These are phyloP conservation scores for Triadica sebifera DNA, from an alignment of 345 rosid genomes.

Conservation along the genomic window DNA sequence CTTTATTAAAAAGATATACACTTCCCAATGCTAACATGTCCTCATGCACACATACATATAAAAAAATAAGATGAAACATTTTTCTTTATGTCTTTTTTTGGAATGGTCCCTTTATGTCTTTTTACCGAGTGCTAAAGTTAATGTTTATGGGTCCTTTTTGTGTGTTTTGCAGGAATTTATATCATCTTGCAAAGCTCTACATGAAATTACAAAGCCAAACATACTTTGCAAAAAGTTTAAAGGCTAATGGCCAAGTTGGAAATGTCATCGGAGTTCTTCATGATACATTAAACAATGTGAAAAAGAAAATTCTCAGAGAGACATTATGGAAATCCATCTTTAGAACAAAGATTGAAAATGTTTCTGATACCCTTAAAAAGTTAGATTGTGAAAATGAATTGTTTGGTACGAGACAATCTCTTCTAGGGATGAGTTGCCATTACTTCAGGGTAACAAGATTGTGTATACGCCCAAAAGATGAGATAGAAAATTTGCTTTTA, in stretches of 20 bases:
- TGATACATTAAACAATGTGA: slow-evolving; percentile 38
- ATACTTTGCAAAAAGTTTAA: slow-evolving; percentile 49
- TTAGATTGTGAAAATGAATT: slow-evolving; percentile 56
- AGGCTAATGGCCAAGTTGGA: slow-evolving; percentile 40
- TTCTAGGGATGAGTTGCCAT: slow-evolving; percentile 43
- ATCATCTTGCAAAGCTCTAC: slow-evolving; percentile 50
- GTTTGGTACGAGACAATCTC: slow-evolving; percentile 57
- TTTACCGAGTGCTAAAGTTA: neutral
- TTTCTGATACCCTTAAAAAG: slow-evolving; percentile 40
- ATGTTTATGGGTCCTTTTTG: slow-evolving; percentile 4
- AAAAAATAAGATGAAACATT: neutral
- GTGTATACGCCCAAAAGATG: slow-evolving; percentile 52
- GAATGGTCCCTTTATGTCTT: neutral
- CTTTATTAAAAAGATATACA: too few species aligned
- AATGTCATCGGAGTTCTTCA: slow-evolving; percentile 56
- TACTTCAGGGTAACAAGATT: slow-evolving; percentile 57
- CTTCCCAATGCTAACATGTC: neutral
- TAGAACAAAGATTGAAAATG: slow-evolving; percentile 44
- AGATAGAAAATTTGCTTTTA: slow-evolving; percentile 54
- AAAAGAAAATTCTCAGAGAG: slow-evolving; percentile 47
- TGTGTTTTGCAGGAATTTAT: slow-evolving; percentile 51
- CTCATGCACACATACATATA: neutral
- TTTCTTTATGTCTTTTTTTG: too few species aligned
- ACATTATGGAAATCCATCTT: slow-evolving; percentile 48
- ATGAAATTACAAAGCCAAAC: slow-evolving; percentile 62